Evolutionary conservation across 2,329 filamentous ascomycete species (phyloP).

Genomic region (Cytospora piceae): DNA sequence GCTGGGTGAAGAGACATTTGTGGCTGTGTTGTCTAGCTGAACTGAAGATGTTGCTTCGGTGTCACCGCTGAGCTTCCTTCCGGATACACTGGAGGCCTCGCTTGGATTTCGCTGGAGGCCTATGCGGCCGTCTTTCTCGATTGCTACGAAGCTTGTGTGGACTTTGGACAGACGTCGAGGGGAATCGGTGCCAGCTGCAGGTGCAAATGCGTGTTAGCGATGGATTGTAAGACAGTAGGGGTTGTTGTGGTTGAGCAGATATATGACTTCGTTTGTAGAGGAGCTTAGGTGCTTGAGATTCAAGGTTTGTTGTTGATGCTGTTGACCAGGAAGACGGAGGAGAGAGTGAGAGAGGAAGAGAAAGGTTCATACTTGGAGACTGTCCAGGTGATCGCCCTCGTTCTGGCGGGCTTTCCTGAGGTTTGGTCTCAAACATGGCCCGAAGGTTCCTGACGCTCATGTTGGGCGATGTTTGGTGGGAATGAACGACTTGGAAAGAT

Average conservation of each 20-base stretch:
- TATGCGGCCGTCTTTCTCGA: constrained; percentile 67
- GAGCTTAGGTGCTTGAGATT: constrained; percentile 4
- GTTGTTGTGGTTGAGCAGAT: not conserved
- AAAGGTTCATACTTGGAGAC: constrained; percentile 40
- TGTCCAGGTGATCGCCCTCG: constrained; percentile 70
- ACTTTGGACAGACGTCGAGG: constrained; percentile 74
- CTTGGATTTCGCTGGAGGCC: constrained; percentile 54
- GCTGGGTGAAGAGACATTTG: constrained; percentile 25
- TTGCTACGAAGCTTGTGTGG: constrained; percentile 73
- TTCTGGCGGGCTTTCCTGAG: constrained; percentile 66
- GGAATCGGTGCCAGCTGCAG: constrained; percentile 48
- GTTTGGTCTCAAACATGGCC: constrained; percentile 79
- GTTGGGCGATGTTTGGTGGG: constrained; percentile 41
- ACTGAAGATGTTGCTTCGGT: constrained; percentile 46
- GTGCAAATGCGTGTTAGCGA: constrained; percentile 14
- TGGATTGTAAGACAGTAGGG: not conserved
- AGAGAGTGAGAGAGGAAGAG: constrained; percentile 9
- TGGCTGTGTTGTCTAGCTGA: constrained; percentile 44
- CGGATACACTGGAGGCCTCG: constrained; percentile 46
- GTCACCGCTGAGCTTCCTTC: constrained; percentile 44
- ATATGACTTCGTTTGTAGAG: not conserved
- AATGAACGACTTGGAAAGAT: constrained; percentile 15
- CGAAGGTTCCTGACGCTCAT: constrained; percentile 76
- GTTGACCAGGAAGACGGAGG: not conserved
- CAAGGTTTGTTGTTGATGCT: not conserved